phyloP scores from a whole-genome alignment of 352 stramenopile genomes.

The Pythium sp. region DNA sequence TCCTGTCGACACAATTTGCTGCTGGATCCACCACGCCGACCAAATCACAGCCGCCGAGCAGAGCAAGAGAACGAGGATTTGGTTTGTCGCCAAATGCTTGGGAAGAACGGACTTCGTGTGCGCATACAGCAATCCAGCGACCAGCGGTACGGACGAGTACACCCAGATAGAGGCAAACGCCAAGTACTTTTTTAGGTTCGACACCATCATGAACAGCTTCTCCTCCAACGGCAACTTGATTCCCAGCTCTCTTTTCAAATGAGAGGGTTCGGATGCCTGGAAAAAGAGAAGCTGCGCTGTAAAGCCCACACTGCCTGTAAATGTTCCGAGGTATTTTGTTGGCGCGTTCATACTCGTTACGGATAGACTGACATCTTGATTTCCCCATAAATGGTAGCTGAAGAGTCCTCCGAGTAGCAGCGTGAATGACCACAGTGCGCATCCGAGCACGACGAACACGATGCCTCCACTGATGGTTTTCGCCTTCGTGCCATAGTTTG shows the following conservation, averaged over 20 bases:
- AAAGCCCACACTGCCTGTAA: slow-evolving; percentile 47
- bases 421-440: slow-evolving; percentile 57
- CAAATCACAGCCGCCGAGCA: slow-evolving; percentile 36
- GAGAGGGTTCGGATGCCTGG: slow-evolving; percentile 25
- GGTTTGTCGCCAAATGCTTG: slow-evolving; percentile 25
- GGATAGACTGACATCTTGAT: slow-evolving; percentile 19
- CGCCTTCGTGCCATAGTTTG: slow-evolving; percentile 23
- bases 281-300: slow-evolving; percentile 46
- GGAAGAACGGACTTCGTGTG: slow-evolving; percentile 30
- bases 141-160: slow-evolving; percentile 18
- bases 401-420: slow-evolving; percentile 46
- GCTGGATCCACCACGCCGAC: slow-evolving; percentile 43
- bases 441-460: slow-evolving; percentile 48
- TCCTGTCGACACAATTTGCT: slow-evolving; percentile 32
- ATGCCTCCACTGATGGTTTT: slow-evolving; percentile 43
- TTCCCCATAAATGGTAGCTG: slow-evolving; percentile 38
- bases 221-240: neutral
- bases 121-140: slow-evolving; percentile 21
- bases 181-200: slow-evolving; percentile 15
- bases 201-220: slow-evolving; percentile 7
- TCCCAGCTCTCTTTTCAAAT: neutral
- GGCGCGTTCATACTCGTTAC: slow-evolving; percentile 7
- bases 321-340: slow-evolving; percentile 44
- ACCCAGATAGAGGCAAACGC: slow-evolving; percentile 16
- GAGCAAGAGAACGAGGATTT: slow-evolving; percentile 29